These are phyloP conservation scores for Didymella lethalis DNA, from an alignment of 2,329 filamentous ascomycete species.

Conservation along the genomic window DNA sequence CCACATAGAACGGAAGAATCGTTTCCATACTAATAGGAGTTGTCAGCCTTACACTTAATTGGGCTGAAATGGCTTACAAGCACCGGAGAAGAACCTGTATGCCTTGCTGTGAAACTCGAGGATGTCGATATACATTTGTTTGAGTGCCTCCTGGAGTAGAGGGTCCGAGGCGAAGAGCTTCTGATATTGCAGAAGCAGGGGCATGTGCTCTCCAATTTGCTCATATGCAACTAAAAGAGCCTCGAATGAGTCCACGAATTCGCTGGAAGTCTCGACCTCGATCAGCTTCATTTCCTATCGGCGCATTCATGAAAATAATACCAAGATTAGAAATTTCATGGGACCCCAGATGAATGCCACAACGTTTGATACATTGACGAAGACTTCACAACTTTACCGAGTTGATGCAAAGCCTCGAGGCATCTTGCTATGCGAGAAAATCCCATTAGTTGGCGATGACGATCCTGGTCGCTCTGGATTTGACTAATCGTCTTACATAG, in stretches of 20 bases:
- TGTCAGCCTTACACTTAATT: too few species aligned
- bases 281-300: too few species aligned
- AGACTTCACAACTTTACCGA: slow-evolving; percentile 49
- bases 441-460: slow-evolving; percentile 24
- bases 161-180: slow-evolving; percentile 38
- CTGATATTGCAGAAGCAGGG: slow-evolving; percentile 47
- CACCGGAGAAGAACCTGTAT: slow-evolving; percentile 38
- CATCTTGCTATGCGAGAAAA: slow-evolving; percentile 30
- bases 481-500: slow-evolving; percentile 4
- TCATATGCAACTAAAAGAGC: slow-evolving; percentile 51
- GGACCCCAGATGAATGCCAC: slow-evolving; percentile 50
- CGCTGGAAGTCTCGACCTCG: slow-evolving; percentile 34
- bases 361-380: slow-evolving; percentile 42
- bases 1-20: slow-evolving; percentile 38
- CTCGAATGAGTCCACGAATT: slow-evolving; percentile 48
- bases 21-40: slow-evolving; percentile 26
- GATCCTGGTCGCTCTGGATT: slow-evolving; percentile 31
- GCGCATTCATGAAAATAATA: slow-evolving; percentile 3
- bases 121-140: slow-evolving; percentile 50
- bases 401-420: slow-evolving; percentile 50
- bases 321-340: slow-evolving; percentile 49
- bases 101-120: slow-evolving; percentile 51
- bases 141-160: slow-evolving; percentile 45
- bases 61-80: slow-evolving; percentile 17
- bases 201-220: slow-evolving; percentile 51